Base-by-base conservation (phyloP, 257 asterid genomes). In the Haberlea rhodopensis region DNA sequence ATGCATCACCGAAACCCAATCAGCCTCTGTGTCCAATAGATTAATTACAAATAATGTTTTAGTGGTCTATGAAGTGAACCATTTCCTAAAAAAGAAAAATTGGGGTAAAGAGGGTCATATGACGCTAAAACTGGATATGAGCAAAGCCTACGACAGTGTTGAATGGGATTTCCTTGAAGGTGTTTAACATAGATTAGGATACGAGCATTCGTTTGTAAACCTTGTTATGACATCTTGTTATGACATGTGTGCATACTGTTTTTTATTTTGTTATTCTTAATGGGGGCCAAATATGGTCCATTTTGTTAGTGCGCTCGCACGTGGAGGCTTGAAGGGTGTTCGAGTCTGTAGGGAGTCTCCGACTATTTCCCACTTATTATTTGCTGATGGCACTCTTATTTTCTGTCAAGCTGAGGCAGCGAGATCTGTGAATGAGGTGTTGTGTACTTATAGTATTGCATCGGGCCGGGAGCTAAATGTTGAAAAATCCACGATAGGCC, bases 371-470 rank as follows among this genome's bases (percentile, higher is more conserved):
- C 59, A 53, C 2, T 10, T 53, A 7, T 23, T 53, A 8, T 22
- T 53, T 22, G 31, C 59, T 0, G 27, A 52, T 52, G 27, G 22
- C 10, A 52, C 57, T 8, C 2, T 52, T 4, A 19, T 52, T 0
- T 53, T 53, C 0, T 7, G 31, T 53, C 27, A 53, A 21, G 59
- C 31, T 0, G 59, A 53, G 16, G n/a, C 31, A 0, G 16, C 6
- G 3, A 0, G 0, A 0, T 1, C 5, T 1, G 24, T 53, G 9
- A 9, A 10, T 1, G 0, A 3, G 1, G 6, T 53, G 1, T 7
- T 53, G 0, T 0, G 1, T 1, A 2, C 1, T 3, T 53, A 53
- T 53, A 31, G 5, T 9, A 1, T 1, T n/a, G 59, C 31, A 6
- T 53, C 18, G 2, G 59, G 59, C 8, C 59, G 24, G 10, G 27